A percentile compares a stretch with the other conserved stretches of the same genome.
Conservation (phyloP, 2,329 filamentous ascomycete species). For the Fusarium oxysporum region DNA sequence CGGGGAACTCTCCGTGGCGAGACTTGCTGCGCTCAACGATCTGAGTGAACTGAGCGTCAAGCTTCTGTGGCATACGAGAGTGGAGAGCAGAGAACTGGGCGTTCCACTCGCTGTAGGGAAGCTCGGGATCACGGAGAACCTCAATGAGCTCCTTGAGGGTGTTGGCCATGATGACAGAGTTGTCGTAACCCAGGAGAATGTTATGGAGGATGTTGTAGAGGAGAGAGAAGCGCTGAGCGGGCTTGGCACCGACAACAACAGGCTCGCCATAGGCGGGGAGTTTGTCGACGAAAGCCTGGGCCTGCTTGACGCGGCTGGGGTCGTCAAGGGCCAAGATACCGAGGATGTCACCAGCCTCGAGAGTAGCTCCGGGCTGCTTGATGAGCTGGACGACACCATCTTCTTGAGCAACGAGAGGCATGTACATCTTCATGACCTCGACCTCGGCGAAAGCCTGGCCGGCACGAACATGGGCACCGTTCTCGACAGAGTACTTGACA, state of each 20-base stretch:
- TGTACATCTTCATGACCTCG: slow-evolving; percentile 99
- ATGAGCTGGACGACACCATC: slow-evolving; percentile 97
- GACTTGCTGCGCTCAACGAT: slow-evolving; percentile 86
- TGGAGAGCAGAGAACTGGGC: slow-evolving; percentile 97
- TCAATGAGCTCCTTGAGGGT: slow-evolving; percentile 91
- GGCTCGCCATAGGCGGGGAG: slow-evolving; percentile 88
- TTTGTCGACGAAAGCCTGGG: slow-evolving; percentile 91
- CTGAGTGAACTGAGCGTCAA: slow-evolving; percentile 84
- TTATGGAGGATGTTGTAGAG: slow-evolving; percentile 83
- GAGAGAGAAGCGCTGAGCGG: slow-evolving; percentile 85
- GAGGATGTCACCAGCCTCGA: slow-evolving; percentile 98
- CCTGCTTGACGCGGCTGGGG: slow-evolving; percentile 95
- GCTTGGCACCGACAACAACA: slow-evolving; percentile 89
- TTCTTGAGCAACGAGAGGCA: slow-evolving; percentile 95
- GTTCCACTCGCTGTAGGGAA: slow-evolving; percentile 97
- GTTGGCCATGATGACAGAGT: slow-evolving; percentile 92
- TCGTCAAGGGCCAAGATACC: slow-evolving; percentile 96
- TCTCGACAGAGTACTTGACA: slow-evolving; percentile 97
- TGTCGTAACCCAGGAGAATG: slow-evolving; percentile 94
- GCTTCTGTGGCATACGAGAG: slow-evolving; percentile 94
- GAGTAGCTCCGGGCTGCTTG: slow-evolving; percentile 98
- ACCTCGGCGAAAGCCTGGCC: slow-evolving; percentile 96
- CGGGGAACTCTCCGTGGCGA: slow-evolving; percentile 88
- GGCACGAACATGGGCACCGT: slow-evolving; percentile 90
- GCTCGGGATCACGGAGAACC: slow-evolving; percentile 87